Conservation (phyloP, 1,284 basidiomycete species). For the Moesziomyces sp. region DNA sequence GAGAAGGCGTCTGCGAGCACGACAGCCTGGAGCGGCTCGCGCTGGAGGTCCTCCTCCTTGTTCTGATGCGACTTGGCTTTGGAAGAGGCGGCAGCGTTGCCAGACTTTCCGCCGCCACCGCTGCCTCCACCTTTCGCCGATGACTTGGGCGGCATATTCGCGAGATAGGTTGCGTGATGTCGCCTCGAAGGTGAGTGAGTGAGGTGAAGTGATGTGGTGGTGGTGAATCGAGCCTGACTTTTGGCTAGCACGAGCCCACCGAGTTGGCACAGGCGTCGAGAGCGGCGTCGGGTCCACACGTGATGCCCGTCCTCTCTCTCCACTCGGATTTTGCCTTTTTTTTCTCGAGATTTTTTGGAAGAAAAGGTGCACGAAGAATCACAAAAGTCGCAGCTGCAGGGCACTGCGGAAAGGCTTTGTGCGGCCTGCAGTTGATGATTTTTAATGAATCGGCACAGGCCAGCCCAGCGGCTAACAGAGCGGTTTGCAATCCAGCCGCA, state of each 20-base stretch:
- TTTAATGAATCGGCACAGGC: constrained; percentile 12
- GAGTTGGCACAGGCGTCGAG: too few species aligned
- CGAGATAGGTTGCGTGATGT: background rate
- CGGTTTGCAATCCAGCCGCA: background rate
- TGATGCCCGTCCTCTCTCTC: constrained; percentile 15
- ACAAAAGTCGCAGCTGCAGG: background rate
- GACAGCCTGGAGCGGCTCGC: constrained; percentile 79
- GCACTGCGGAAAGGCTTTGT: background rate
- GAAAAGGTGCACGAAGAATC: background rate
- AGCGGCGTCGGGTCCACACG: constrained; percentile 7
- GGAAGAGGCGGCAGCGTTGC: constrained; percentile 20
- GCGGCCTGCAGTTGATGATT: too few species aligned
- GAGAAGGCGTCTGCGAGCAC: constrained; percentile 95
- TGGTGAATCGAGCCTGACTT: too few species aligned
- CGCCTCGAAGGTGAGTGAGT: background rate
- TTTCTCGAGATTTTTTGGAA: constrained; percentile 12
- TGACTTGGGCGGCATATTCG: constrained; percentile 41
- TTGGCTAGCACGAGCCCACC: too few species aligned
- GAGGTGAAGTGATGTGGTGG: background rate
- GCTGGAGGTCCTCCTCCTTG: constrained; percentile 55
- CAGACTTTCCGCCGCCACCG: constrained; percentile 6
- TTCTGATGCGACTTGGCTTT: constrained; percentile 42
- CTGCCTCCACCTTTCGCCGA: constrained; percentile 21
- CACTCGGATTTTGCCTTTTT: background rate
- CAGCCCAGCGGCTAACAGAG: background rate